Evolutionary conservation across 2,329 filamentous ascomycete species (phyloP).

Genomic region (Colletotrichum lindemuthianum): DNA sequence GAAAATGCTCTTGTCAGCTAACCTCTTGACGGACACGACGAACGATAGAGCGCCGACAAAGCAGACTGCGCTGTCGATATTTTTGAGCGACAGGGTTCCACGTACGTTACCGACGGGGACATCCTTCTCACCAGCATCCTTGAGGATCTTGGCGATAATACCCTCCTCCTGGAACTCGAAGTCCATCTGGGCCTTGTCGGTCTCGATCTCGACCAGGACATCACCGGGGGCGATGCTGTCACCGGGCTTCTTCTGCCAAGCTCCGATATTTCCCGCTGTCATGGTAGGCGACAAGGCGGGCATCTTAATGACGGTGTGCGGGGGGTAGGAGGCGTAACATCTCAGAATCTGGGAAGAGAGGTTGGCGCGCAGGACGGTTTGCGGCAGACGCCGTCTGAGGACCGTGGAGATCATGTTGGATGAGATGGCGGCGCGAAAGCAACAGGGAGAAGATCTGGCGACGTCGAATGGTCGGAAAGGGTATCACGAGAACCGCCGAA

Average conservation of each 20-base stretch:
- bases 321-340: conserved; percentile 85
- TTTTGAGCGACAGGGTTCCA: conserved; percentile 40
- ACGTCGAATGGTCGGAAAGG: background rate
- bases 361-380: conserved; percentile 61
- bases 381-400: conserved; percentile 70
- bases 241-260: conserved; percentile 97
- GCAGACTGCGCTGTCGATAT: background rate
- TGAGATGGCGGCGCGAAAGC: conserved; percentile 32
- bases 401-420: conserved; percentile 70
- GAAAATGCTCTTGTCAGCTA: background rate
- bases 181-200: conserved; percentile 99
- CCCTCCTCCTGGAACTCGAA: conserved; percentile 99
- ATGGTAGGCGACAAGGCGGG: conserved; percentile 97
- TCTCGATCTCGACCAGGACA: conserved; percentile 97
- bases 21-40: too few species aligned
- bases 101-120: conserved; percentile 92
- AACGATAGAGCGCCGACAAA: background rate
- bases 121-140: conserved; percentile 93
- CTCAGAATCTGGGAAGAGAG: conserved; percentile 66
- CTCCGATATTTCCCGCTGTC: conserved; percentile 94
- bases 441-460: conserved; percentile 14
- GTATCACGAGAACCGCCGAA: conserved; percentile 21
- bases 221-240: conserved; percentile 90
- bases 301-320: conserved; percentile 97
- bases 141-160: conserved; percentile 92